A percentile compares a stretch with the other conserved stretches of the same genome.
Conservation (phyloP, 345 rosid species). For the Mallotus nudiflorus region DNA sequence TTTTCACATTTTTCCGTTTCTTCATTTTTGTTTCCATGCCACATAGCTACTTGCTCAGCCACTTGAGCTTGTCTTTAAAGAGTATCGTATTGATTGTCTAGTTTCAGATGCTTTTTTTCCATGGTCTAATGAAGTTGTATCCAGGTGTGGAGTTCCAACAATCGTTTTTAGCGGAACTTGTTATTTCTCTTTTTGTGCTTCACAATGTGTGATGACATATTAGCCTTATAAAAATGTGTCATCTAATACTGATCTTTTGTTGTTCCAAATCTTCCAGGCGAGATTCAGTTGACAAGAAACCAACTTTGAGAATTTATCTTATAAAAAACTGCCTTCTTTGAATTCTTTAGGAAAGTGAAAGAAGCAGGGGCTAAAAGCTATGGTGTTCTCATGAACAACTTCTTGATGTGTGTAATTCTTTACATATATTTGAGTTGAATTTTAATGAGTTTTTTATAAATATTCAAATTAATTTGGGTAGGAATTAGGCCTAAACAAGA, state of each 20-base stretch:
- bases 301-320: conserved; percentile 9
- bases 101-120: conserved; percentile 35
- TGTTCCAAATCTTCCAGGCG: no score
- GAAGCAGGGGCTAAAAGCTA: no score
- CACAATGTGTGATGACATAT: conserved; percentile 15
- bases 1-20: no score
- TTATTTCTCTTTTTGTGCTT: conserved; percentile 27
- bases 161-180: conserved; percentile 34
- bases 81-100: conserved; percentile 35
- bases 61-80: not conserved
- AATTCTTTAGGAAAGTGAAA: not conserved
- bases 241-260: conserved; percentile 32
- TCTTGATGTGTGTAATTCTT: no score
- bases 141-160: conserved; percentile 37
- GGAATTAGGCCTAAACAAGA: no score
- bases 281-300: conserved; percentile 30
- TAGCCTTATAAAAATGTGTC: conserved; percentile 28
- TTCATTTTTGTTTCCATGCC: no score
- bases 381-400: no score
- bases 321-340: not conserved
- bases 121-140: conserved; percentile 39
- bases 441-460: no score
- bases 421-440: no score
- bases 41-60: not conserved
- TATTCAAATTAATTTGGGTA: no score